A percentile compares a stretch with the other conserved stretches of the same genome.
Evolutionary conservation across 2,329 filamentous ascomycete species (phyloP).

Genomic region (Didymella pinodella): DNA sequence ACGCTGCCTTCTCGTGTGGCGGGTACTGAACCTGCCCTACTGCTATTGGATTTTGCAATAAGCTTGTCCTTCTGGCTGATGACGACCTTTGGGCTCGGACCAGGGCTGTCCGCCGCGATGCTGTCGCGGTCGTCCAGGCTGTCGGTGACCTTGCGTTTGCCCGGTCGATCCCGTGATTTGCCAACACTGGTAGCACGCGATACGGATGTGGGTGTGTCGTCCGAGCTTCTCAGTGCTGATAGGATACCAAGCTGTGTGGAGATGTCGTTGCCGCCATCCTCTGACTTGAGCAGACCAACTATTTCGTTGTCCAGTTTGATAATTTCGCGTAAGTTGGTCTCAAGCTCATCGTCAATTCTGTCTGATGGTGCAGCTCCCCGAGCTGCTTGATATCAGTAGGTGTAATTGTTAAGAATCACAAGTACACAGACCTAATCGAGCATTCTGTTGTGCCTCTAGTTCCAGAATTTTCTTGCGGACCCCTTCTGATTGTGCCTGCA

Average conservation of each 20-base stretch:
- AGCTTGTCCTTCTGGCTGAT: slow-evolving; percentile 45
- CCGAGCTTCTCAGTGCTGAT: slow-evolving; percentile 56
- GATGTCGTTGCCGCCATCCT: slow-evolving; percentile 52
- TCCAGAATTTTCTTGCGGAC: slow-evolving; percentile 45
- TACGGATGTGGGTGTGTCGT: slow-evolving; percentile 49
- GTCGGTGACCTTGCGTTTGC: slow-evolving; percentile 49
- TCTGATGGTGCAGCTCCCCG: slow-evolving; percentile 48
- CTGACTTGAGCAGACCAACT: slow-evolving; percentile 53
- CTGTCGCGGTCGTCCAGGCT: slow-evolving; percentile 50
- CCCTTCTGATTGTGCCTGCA: slow-evolving; percentile 43
- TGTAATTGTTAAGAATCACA: neutral
- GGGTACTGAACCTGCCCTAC: slow-evolving; percentile 55
- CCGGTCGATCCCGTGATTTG: slow-evolving; percentile 49
- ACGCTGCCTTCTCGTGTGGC: slow-evolving; percentile 58
- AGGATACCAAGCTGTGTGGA: slow-evolving; percentile 56
- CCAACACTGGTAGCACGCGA: slow-evolving; percentile 50
- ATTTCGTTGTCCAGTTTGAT: slow-evolving; percentile 58
- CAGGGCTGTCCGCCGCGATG: slow-evolving; percentile 50
- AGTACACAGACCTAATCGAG: slow-evolving; percentile 36
- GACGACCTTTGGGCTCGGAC: slow-evolving; percentile 47
- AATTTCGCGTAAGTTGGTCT: slow-evolving; percentile 57
- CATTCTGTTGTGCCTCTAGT: slow-evolving; percentile 40
- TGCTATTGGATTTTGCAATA: slow-evolving; percentile 52
- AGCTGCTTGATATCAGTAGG: slow-evolving; percentile 32
- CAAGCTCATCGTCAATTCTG: slow-evolving; percentile 56